Conservation (phyloP, 2,329 filamentous ascomycete species). For the Fusarium humuli region DNA sequence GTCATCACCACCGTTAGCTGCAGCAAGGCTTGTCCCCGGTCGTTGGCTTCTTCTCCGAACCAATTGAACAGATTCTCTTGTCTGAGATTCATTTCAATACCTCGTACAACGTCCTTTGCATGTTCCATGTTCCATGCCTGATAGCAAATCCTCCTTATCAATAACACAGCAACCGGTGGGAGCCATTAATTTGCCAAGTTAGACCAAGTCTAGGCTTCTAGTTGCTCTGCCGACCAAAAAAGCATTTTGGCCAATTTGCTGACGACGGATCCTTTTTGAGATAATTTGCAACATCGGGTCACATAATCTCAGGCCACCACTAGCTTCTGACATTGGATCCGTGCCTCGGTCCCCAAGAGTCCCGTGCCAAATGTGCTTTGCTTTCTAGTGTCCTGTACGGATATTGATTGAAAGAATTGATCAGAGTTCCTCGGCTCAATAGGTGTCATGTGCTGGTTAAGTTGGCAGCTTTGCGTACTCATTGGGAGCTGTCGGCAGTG, state of each 20-base stretch:
- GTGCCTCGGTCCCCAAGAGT: slow-evolving; percentile 17
- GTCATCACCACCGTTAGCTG: slow-evolving; percentile 23
- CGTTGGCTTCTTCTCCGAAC: slow-evolving; percentile 11
- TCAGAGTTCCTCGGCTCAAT: slow-evolving; percentile 28
- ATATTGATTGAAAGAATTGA: neutral
- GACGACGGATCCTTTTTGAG: slow-evolving; percentile 24
- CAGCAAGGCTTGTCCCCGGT: slow-evolving; percentile 26
- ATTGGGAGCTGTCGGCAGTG: neutral
- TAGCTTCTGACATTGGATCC: slow-evolving; percentile 19
- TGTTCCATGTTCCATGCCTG: slow-evolving; percentile 18
- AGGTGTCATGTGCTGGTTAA: slow-evolving; percentile 8
- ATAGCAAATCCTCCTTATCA: slow-evolving; percentile 18
- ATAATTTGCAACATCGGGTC: slow-evolving; percentile 25
- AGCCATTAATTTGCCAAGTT: slow-evolving; percentile 33
- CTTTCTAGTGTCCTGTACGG: neutral
- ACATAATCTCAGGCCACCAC: slow-evolving; percentile 28
- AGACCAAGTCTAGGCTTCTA: slow-evolving; percentile 26
- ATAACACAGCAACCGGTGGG: slow-evolving; percentile 9
- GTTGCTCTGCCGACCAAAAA: slow-evolving; percentile 46
- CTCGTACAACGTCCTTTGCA: neutral
- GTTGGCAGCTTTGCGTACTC: neutral
- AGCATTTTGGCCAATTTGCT: slow-evolving; percentile 20
- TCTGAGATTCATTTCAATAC: slow-evolving; percentile 6
- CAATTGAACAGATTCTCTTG: slow-evolving; percentile 31
- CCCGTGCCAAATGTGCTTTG: slow-evolving; percentile 10